Conservation (phyloP, 2,329 filamentous ascomycete genomes). For the Zymoseptoria brevis region DNA sequence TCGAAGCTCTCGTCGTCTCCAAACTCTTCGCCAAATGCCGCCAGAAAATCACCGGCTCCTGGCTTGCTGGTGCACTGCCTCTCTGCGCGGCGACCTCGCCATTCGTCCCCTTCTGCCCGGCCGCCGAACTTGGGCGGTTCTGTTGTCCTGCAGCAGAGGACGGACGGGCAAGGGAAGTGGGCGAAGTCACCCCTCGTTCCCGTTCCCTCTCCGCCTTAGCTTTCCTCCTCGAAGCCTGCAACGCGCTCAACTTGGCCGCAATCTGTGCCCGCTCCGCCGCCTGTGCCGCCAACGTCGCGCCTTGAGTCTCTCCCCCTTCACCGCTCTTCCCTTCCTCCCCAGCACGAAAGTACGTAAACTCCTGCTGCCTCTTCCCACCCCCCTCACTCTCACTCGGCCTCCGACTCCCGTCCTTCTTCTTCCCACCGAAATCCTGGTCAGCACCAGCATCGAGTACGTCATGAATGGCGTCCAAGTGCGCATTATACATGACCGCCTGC, state of each 20-base stretch:
- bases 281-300: not conserved
- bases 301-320: slow-evolving; percentile 11
- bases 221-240: slow-evolving; percentile 63
- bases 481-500: slow-evolving; percentile 91
- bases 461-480: slow-evolving; percentile 93
- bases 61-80: no score
- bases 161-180: slow-evolving; percentile 10
- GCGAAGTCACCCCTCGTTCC: slow-evolving; percentile 2
- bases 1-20: slow-evolving; percentile 69
- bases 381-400: slow-evolving; percentile 5
- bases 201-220: slow-evolving; percentile 41
- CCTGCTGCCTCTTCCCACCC: slow-evolving; percentile 1
- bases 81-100: no score
- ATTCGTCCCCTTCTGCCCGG: no score
- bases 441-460: slow-evolving; percentile 58
- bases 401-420: slow-evolving; percentile 23
- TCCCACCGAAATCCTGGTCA: slow-evolving; percentile 26
- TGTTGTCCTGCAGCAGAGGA: no score
- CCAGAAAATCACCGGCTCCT: slow-evolving; percentile 78
- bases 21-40: slow-evolving; percentile 73
- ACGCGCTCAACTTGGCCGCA: slow-evolving; percentile 68
- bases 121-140: no score
- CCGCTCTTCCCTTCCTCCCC: slow-evolving; percentile 48
- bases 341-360: slow-evolving; percentile 66
- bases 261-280: slow-evolving; percentile 67